A percentile compares a stretch with the other conserved stretches of the same genome.
Evolutionary conservation across 2,329 filamentous ascomycete genomes (phyloP).

Genomic region (Geosmithia flava): DNA sequence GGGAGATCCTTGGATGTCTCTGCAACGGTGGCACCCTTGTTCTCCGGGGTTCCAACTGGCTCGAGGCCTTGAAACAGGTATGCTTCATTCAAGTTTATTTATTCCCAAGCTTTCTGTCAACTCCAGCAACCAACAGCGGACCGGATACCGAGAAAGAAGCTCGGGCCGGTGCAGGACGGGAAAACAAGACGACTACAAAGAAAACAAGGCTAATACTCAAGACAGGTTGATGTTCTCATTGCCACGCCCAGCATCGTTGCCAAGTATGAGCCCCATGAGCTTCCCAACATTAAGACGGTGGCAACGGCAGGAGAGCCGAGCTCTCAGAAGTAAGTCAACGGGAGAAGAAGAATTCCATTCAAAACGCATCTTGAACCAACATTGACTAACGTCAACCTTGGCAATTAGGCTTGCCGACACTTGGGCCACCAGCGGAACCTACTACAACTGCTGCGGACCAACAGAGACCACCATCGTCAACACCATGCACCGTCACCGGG

Average conservation of each 20-base stretch:
- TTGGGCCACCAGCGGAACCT: conserved; percentile 35
- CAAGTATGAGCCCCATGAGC: conserved; percentile 31
- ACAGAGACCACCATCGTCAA: conserved; percentile 50
- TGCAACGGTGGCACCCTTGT: conserved; percentile 46
- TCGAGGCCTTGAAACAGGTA: conserved; percentile 22
- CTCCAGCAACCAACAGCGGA: not conserved
- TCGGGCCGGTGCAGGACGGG: not conserved
- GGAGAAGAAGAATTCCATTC: no score
- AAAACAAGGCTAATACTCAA: not conserved
- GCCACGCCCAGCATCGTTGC: conserved; percentile 42
- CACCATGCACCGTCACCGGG: conserved; percentile 37
- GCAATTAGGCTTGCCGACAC: conserved; percentile 33
- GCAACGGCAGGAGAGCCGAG: conserved; percentile 45
- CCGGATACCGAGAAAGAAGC: not conserved
- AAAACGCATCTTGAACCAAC: no score
- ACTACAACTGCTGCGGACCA: conserved; percentile 46
- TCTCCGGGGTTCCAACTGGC: conserved; percentile 37
- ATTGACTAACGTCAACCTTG: not conserved
- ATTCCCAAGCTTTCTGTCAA: not conserved
- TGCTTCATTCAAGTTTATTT: no score
- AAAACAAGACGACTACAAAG: not conserved
- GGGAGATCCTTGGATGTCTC: conserved; percentile 45
- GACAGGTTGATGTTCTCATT: conserved; percentile 37
- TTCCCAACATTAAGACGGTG: conserved; percentile 36
- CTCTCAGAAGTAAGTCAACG: conserved; percentile 16